A percentile compares a stretch with the other conserved stretches of the same genome.
These are phyloP conservation scores for Agaricus subrufescens DNA, from an alignment of 768 basidiomycete genomes.

Conservation along the genomic window DNA sequence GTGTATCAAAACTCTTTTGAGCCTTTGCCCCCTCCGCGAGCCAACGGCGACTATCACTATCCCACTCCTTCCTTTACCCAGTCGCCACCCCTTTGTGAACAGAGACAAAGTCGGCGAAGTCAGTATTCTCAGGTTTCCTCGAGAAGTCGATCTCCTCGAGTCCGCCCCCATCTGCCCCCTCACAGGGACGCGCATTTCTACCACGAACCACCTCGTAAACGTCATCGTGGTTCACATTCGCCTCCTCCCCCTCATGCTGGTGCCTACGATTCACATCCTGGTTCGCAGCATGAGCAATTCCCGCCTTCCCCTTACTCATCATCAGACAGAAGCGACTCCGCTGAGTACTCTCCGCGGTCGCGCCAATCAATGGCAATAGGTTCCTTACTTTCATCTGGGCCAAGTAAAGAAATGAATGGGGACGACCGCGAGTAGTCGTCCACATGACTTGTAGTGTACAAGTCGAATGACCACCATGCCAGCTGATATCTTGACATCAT, in stretches of 20 bases:
- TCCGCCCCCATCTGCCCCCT: slow-evolving; percentile 26
- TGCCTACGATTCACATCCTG: slow-evolving; percentile 34
- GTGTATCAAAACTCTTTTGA: slow-evolving; percentile 37
- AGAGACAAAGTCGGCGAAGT: slow-evolving; percentile 25
- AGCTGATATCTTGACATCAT: slow-evolving; percentile 2
- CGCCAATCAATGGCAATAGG: slow-evolving; percentile 79
- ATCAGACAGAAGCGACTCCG: slow-evolving; percentile 58
- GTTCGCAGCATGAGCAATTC: slow-evolving; percentile 35
- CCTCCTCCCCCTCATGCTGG: slow-evolving; percentile 41
- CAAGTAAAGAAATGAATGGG: slow-evolving; percentile 32
- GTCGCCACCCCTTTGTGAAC: slow-evolving; percentile 29
- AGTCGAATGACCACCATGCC: background rate
- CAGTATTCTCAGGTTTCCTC: slow-evolving; percentile 30
- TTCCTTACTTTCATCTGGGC: slow-evolving; percentile 53
- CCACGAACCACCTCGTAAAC: slow-evolving; percentile 49
- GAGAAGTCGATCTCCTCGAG: slow-evolving; percentile 32
- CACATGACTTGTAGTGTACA: background rate
- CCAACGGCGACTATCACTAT: slow-evolving; percentile 32
- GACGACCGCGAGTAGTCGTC: slow-evolving; percentile 25
- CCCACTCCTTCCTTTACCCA: slow-evolving; percentile 33
- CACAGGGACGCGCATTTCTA: slow-evolving; percentile 29
- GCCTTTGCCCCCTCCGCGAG: slow-evolving; percentile 14
- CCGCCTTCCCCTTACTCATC: slow-evolving; percentile 76
- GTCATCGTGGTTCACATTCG: slow-evolving; percentile 57
- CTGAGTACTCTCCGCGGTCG: slow-evolving; percentile 67